These are phyloP conservation scores for Penicillium glabrum DNA, from an alignment of 2,329 filamentous ascomycete genomes.

Conservation along the genomic window DNA sequence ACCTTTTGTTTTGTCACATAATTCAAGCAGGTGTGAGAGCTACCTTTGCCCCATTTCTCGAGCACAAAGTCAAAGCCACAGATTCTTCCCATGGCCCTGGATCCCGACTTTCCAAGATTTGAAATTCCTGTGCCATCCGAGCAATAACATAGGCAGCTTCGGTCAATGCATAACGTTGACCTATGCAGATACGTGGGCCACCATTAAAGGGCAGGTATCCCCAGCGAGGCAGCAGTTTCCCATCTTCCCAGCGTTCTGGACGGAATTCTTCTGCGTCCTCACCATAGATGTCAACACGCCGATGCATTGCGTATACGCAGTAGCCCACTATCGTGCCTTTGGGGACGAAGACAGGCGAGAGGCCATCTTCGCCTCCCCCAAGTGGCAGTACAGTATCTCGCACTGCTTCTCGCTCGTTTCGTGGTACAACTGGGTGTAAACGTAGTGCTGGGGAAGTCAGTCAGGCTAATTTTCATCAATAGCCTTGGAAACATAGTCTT, in stretches of 20 bases:
- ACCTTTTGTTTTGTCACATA: too few species aligned
- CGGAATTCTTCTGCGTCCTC: constrained; percentile 46
- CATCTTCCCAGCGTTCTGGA: constrained; percentile 40
- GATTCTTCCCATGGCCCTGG: not conserved
- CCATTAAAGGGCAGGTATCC: constrained; percentile 35
- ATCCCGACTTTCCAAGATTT: not conserved
- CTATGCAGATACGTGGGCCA: constrained; percentile 29
- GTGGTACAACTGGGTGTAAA: constrained; percentile 44
- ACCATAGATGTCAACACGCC: constrained; percentile 53
- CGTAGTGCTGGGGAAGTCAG: constrained; percentile 33
- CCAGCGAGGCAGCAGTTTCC: constrained; percentile 31
- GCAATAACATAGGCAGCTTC: not conserved
- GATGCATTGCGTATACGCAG: constrained; percentile 70
- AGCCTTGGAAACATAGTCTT: not conserved
- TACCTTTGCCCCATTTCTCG: not conserved
- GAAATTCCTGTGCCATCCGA: not conserved
- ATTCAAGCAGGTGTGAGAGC: not conserved
- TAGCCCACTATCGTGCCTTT: constrained; percentile 67
- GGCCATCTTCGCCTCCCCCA: constrained; percentile 61
- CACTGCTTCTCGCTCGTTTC: constrained; percentile 39
- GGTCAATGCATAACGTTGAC: constrained; percentile 13
- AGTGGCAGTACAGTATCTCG: constrained; percentile 41
- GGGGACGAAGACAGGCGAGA: constrained; percentile 61
- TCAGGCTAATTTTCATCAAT: not conserved
- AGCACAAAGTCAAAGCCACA: not conserved